Evolutionary conservation across 495 filamentous ascomycete species (phyloP), one percentile per base, ranked within the genome.

Genomic region (Aspergillus homomorphus): DNA sequence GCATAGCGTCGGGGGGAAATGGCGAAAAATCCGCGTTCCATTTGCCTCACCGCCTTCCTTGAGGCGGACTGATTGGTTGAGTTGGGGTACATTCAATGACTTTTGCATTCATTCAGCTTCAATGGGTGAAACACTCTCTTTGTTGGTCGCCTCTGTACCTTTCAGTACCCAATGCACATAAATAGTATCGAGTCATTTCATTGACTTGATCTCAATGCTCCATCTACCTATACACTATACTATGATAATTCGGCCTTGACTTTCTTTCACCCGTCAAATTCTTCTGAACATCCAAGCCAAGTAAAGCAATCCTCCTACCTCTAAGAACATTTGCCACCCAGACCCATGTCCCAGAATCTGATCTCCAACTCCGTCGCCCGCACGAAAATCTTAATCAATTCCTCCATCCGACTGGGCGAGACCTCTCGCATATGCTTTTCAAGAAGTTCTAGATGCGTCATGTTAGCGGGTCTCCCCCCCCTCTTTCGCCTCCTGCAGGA

Each of bases 351-450:
- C 91, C 91, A 95, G 73, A 96, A 95, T 1, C 82, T 87, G 63
- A 86, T 87, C 72, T 96, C 91, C 82, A 96, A 86, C 84, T 95
- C 90, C 3, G 90, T 96, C 22, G 90, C 89, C 61, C 90, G 88
- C 48, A 91, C 83, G 68, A 96, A 96, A 46, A 96, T 88, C 53
- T 80, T 76, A 18, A 91, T 87, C 57, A 96, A 72, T 67, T 95
- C 87, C 55, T 94, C 91, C 64, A 96, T 83, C 46, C 90, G 78
- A 53, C 77, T 77, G 0, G 87, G 84, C 4, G 88, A 90, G 59
- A 91, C 87, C 10, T 84, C 72, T 19, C 82, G 71, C 28, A 88
- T 85, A 64, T 91, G 83, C 62, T 80, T 77, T 66, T 93, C 90
- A 16, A 95, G 73, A 18, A 92, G 74, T 53, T 80, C 90, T 92